A percentile compares a stretch with the other conserved stretches of the same genome.
Conservation (phyloP, 306 rosid species). For the Pyrus betulifolia region DNA sequence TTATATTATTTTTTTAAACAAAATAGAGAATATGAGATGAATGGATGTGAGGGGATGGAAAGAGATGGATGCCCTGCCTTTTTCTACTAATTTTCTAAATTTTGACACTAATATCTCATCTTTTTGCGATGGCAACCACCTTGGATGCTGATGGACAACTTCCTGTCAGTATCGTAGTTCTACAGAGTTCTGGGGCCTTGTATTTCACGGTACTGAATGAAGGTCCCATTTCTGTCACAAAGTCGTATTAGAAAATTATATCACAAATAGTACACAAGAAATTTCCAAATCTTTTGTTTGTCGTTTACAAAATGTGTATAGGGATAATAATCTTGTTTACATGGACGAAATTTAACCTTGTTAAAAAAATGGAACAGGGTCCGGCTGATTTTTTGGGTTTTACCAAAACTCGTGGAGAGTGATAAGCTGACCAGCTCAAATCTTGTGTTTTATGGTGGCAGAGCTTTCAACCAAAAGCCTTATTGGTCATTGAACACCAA, state of each 20-base stretch:
- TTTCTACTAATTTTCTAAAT: not conserved
- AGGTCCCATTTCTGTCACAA: not conserved
- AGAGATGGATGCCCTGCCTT: not conserved
- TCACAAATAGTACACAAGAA: not conserved
- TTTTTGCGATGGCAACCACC: not conserved
- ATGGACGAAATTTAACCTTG: not conserved
- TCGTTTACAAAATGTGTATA: too few species aligned
- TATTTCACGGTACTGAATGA: not conserved
- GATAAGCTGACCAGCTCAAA: conserved; percentile 1
- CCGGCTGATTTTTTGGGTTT: not conserved
- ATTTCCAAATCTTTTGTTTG: not conserved
- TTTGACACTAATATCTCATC: not conserved
- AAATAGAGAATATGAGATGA: too few species aligned
- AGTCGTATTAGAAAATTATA: not conserved
- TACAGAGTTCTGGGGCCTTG: not conserved
- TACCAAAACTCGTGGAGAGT: not conserved
- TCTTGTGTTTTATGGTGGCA: not conserved
- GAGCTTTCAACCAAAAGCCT: not conserved
- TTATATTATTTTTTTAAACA: too few species aligned
- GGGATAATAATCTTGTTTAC: too few species aligned
- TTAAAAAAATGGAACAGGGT: not conserved
- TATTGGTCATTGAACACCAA: not conserved
- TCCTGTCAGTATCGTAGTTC: not conserved
- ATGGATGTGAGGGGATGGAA: too few species aligned
- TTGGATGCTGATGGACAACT: not conserved